phyloP scores from a whole-genome alignment of 2,329 filamentous ascomycete species.

The Microcyclospora pomicola region DNA sequence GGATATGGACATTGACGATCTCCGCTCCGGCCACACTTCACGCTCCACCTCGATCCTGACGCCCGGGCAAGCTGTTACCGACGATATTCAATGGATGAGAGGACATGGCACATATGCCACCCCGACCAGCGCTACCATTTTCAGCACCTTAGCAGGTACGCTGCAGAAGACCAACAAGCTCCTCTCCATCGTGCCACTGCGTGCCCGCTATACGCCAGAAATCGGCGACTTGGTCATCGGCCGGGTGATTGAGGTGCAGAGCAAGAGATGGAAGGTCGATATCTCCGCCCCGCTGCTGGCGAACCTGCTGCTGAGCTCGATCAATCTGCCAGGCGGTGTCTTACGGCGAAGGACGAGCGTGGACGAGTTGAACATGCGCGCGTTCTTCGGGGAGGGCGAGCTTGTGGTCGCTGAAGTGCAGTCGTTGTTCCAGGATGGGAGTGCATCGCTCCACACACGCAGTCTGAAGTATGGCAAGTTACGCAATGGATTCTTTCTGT shows the following conservation, averaged over 20 bases:
- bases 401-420: conserved; percentile 91
- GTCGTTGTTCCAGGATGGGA: conserved; percentile 71
- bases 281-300: conserved; percentile 79
- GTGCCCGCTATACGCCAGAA: conserved; percentile 86
- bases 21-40: conserved; percentile 30
- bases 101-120: conserved; percentile 84
- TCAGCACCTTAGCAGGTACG: conserved; percentile 80
- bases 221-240: conserved; percentile 94
- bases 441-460: conserved; percentile 76
- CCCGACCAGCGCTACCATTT: conserved; percentile 50
- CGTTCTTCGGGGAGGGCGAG: conserved; percentile 94
- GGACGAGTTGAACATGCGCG: conserved; percentile 91
- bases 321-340: conserved; percentile 90
- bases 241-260: conserved; percentile 87
- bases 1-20: conserved; percentile 35
- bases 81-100: conserved; percentile 94
- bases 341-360: conserved; percentile 83
- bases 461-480: conserved; percentile 90
- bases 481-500: conserved; percentile 79
- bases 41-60: conserved; percentile 53
- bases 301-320: conserved; percentile 68
- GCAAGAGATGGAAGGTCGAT: conserved; percentile 86
- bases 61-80: conserved; percentile 76
- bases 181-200: conserved; percentile 76
- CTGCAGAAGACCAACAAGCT: conserved; percentile 93